These are phyloP conservation scores for Curvularia spicifera DNA, from an alignment of 2,329 filamentous ascomycete species.

Conservation along the genomic window DNA sequence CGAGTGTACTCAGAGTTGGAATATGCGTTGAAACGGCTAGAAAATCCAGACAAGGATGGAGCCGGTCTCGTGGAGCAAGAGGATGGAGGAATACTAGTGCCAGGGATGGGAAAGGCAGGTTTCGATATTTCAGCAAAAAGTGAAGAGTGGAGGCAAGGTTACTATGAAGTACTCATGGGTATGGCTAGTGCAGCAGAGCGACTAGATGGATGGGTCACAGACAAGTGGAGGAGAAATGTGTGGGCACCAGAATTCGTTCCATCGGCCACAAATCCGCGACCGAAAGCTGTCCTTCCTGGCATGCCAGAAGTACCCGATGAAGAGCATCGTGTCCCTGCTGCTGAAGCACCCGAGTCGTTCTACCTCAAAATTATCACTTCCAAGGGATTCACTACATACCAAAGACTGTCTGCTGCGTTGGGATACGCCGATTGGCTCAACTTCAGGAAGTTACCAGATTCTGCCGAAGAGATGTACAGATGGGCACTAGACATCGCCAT, in stretches of 20 bases:
- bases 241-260: conserved; percentile 77
- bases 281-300: conserved; percentile 72
- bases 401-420: conserved; percentile 81
- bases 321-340: conserved; percentile 75
- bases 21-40: conserved; percentile 68
- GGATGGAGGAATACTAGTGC: conserved; percentile 55
- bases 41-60: conserved; percentile 73
- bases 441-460: conserved; percentile 71
- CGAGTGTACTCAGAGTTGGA: conserved; percentile 66
- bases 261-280: conserved; percentile 83
- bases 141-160: conserved; percentile 84
- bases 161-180: conserved; percentile 81
- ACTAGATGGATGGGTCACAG: conserved; percentile 77
- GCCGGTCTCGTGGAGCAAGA: conserved; percentile 65
- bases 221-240: conserved; percentile 65
- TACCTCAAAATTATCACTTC: conserved; percentile 85
- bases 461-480: conserved; percentile 73
- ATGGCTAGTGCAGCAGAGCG: conserved; percentile 79
- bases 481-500: conserved; percentile 79
- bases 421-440: conserved; percentile 86
- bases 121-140: conserved; percentile 77
- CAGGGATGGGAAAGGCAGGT: conserved; percentile 54
- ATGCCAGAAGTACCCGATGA: conserved; percentile 71
- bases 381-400: conserved; percentile 76
- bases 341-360: conserved; percentile 70